Evolutionary conservation across 1,284 basidiomycete species (phyloP), one percentile per base, ranked within the genome.

Genomic region (Schizophyllum commune): DNA sequence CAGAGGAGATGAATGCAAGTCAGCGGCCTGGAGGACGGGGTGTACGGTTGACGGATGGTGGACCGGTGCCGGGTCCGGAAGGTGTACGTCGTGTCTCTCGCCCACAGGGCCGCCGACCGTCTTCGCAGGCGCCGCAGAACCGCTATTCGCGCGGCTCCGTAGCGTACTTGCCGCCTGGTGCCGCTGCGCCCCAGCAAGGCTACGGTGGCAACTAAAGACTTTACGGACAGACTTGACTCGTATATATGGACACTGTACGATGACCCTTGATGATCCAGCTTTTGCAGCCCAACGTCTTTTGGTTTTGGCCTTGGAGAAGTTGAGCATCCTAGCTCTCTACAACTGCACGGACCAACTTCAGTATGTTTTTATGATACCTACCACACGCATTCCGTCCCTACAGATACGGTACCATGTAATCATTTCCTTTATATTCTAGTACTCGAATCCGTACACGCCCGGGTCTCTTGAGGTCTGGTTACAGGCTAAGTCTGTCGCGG

Each of bases 11-110:
- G 22, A 21, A 63, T 62, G 62, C 55, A 64, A 53, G 22, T 56
- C 32, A 51, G 57, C 58, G 7, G 61, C 62, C 39, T 54, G 65
- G 69, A 54, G 74, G 70, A 11, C 79, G 88, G 19, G 92, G 92
- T 33, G 79, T 95, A 34, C 86, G 85, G 58, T 72, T 95, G 62
- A 83, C 83, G 57, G 93, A 95, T 68, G 78, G 82, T 65, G 93
- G 93, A 15, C 91, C 90, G 56, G 89, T 94, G 1, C 85, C 89
- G 56, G 83, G 83, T 32, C 83, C 86, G 5, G 86, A 91, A 4
- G 88, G 85, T 52, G 90, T 91, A 17, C 81, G 90, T 51, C 76
- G 90, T 61, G 86, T 92, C 20, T 79, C 87, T 57, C 77, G 88
- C 66, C 82, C 79, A 52, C 69, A 75, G 5, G 74, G 73, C 52